These are phyloP conservation scores for Lactarius deliciosus DNA, from an alignment of 768 basidiomycete species.

Conservation along the genomic window DNA sequence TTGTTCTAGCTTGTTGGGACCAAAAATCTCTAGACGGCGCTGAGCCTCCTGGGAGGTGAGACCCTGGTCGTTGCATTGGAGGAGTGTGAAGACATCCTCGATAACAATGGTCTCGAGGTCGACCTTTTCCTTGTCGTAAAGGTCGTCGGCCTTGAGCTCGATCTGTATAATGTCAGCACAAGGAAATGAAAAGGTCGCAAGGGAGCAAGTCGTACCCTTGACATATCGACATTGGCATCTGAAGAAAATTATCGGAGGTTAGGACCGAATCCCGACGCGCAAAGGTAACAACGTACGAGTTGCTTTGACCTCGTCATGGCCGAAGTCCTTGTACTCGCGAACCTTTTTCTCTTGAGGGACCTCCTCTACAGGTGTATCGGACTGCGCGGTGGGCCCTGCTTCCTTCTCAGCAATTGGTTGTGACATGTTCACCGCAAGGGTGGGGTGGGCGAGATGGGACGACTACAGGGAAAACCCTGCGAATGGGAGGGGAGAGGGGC, in stretches of 20 bases:
- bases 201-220: slow-evolving; percentile 46
- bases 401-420: slow-evolving; percentile 60
- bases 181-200: neutral
- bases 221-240: slow-evolving; percentile 91
- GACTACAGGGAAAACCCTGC: slow-evolving; percentile 23
- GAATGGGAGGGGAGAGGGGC: slow-evolving; percentile 23
- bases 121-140: slow-evolving; percentile 99
- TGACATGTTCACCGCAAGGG: slow-evolving; percentile 33
- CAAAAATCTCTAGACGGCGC: slow-evolving; percentile 89
- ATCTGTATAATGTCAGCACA: slow-evolving; percentile 44
- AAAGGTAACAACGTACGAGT: slow-evolving; percentile 52
- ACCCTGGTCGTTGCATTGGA: slow-evolving; percentile 87
- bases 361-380: slow-evolving; percentile 37
- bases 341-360: slow-evolving; percentile 48
- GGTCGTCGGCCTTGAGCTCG: slow-evolving; percentile 87
- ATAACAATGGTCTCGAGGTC: slow-evolving; percentile 96
- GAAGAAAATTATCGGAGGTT: slow-evolving; percentile 21
- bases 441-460: neutral
- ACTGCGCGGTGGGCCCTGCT: slow-evolving; percentile 56
- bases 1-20: slow-evolving; percentile 90
- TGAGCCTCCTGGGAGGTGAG: slow-evolving; percentile 69
- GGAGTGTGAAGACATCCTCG: slow-evolving; percentile 94
- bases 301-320: slow-evolving; percentile 64
- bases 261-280: slow-evolving; percentile 25
- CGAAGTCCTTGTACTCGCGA: slow-evolving; percentile 87